Conservation (phyloP, 805 yeast genomes). For the Cephaloascus albidus region DNA sequence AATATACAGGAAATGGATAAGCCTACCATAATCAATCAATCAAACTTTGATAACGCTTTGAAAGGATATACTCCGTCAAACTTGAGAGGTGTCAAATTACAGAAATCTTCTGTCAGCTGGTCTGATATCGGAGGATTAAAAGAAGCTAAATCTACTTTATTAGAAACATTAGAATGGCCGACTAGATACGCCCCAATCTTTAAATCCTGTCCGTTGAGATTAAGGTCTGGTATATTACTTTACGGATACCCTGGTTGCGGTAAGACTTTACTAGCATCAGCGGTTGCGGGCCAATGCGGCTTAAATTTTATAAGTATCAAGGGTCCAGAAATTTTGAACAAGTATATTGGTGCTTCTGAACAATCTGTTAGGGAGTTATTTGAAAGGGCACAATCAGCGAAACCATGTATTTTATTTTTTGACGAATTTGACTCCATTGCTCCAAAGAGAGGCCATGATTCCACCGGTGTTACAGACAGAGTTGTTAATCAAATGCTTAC, state of each 20-base stretch:
- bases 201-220: constrained; percentile 73
- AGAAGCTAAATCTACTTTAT: constrained; percentile 62
- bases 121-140: constrained; percentile 80
- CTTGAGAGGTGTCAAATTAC: constrained; percentile 77
- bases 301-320: constrained; percentile 86
- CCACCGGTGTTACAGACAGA: constrained; percentile 95
- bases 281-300: constrained; percentile 91
- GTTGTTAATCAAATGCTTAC: constrained; percentile 96
- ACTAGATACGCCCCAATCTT: constrained; percentile 95
- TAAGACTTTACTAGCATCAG: constrained; percentile 85
- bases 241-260: constrained; percentile 99
- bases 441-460: constrained; percentile 96
- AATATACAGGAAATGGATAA: constrained; percentile 2
- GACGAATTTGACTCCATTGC: constrained; percentile 97
- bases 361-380: constrained; percentile 89
- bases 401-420: constrained; percentile 86
- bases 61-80: constrained; percentile 70
- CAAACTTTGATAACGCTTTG: constrained; percentile 47
- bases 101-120: constrained; percentile 74
- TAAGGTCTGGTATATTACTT: constrained; percentile 81
- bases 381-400: constrained; percentile 90
- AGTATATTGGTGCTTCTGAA: constrained; percentile 95
- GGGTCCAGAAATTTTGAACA: constrained; percentile 92
- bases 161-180: constrained; percentile 96
- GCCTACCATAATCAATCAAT: constrained; percentile 15